These are phyloP conservation scores for Alternaria infectoria DNA, from an alignment of 2,329 filamentous ascomycete genomes.

Conservation along the genomic window DNA sequence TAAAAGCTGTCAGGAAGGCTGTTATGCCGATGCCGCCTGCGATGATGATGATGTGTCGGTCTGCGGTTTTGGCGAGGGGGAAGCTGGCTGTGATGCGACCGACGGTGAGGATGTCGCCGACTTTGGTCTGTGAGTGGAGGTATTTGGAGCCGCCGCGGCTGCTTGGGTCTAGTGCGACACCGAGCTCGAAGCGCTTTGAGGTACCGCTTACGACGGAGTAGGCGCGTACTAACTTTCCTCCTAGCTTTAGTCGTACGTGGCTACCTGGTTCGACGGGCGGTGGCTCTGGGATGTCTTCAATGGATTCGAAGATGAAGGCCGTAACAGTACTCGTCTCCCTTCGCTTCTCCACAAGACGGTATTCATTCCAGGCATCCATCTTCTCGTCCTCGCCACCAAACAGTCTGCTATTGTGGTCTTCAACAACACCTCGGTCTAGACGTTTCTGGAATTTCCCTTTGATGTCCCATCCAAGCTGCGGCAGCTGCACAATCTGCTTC, in stretches of 20 bases:
- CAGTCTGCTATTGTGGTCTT: constrained; percentile 38
- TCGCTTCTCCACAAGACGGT: constrained; percentile 58
- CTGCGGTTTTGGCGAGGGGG: constrained; percentile 55
- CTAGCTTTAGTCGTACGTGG: constrained; percentile 64
- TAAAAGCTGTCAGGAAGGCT: constrained; percentile 63
- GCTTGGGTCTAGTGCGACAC: constrained; percentile 61
- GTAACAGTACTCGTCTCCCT: constrained; percentile 59
- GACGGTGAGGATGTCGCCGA: constrained; percentile 60
- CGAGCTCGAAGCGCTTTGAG: constrained; percentile 61
- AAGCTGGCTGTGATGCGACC: constrained; percentile 60
- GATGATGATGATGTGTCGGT: constrained; percentile 68
- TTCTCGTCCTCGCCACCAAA: constrained; percentile 33
- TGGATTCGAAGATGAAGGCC: constrained; percentile 60
- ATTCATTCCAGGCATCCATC: constrained; percentile 47
- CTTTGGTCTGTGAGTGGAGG: constrained; percentile 58
- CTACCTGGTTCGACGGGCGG: constrained; percentile 54
- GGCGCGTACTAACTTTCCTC: constrained; percentile 62
- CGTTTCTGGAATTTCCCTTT: constrained; percentile 60
- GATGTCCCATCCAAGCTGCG: constrained; percentile 58
- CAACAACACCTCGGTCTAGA: constrained; percentile 55
- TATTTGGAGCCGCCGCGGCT: constrained; percentile 68
- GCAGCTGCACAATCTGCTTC: constrained; percentile 50
- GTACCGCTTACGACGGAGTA: constrained; percentile 67
- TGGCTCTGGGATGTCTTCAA: constrained; percentile 38
- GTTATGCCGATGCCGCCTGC: constrained; percentile 71